A percentile compares a stretch with the other conserved stretches of the same genome.
Conservation (phyloP, 2,329 filamentous ascomycete species). For the Laburnicola sp. region DNA sequence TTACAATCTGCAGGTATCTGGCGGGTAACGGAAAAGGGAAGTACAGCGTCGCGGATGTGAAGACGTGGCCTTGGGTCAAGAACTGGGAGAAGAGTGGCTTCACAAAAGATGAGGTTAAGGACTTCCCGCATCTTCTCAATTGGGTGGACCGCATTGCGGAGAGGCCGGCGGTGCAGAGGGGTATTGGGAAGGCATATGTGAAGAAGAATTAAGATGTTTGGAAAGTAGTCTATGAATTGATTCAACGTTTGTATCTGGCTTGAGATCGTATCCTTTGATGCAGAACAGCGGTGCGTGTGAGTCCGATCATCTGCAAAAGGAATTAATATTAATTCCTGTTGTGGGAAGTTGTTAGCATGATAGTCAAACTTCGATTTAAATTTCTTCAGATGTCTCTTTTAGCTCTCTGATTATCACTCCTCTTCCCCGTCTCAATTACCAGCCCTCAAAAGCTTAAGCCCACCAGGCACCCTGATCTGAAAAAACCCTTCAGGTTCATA, state of each 20-base stretch:
- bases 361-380: too few species aligned
- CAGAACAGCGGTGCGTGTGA: too few species aligned
- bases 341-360: too few species aligned
- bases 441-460: conserved; percentile 15
- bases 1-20: conserved; percentile 28
- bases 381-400: too few species aligned
- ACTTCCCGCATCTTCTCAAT: conserved; percentile 57
- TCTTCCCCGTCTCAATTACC: background rate
- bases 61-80: conserved; percentile 57
- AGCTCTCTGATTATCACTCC: too few species aligned
- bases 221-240: too few species aligned
- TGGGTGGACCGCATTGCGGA: conserved; percentile 59
- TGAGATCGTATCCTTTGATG: too few species aligned
- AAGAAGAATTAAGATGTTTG: conserved; percentile 10
- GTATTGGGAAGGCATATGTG: conserved; percentile 38
- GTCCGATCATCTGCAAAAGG: too few species aligned
- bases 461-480: conserved; percentile 19
- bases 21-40: conserved; percentile 60
- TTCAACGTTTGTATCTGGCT: too few species aligned
- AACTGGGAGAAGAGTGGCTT: conserved; percentile 50
- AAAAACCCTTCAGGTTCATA: conserved; percentile 23
- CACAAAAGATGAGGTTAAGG: conserved; percentile 53
- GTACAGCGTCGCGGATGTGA: conserved; percentile 58
- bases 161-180: conserved; percentile 53
- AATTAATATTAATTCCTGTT: too few species aligned